Evolutionary conservation across 495 filamentous ascomycete genomes (phyloP).

Genomic region (Talaromyces liani): DNA sequence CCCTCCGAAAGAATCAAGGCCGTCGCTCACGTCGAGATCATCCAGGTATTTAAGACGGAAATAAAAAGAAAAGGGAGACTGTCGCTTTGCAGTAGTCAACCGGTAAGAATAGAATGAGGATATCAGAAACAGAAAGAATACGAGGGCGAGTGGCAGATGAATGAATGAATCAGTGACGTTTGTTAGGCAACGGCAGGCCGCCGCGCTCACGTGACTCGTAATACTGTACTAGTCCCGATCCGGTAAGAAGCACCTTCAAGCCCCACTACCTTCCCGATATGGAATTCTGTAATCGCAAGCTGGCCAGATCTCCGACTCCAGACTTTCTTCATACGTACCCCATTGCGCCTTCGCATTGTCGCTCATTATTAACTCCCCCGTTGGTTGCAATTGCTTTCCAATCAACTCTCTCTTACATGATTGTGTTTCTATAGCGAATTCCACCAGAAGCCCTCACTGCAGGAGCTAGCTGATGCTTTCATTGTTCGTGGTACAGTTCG

Average conservation of each 20-base stretch:
- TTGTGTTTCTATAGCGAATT: not conserved
- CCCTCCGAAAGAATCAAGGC: not conserved
- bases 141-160: not conserved
- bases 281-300: constrained; percentile 8
- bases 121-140: not conserved
- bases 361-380: not conserved
- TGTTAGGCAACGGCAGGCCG: constrained; percentile 1
- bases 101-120: not conserved
- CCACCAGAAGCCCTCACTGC: constrained; percentile 7
- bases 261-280: constrained; percentile 6
- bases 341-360: not conserved
- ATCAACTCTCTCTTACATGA: constrained; percentile 1
- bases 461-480: constrained; percentile 9
- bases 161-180: not conserved
- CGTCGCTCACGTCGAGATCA: not conserved
- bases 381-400: not conserved
- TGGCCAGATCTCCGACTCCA: constrained; percentile 9
- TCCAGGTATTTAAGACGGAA: not conserved
- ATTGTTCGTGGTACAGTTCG: not conserved
- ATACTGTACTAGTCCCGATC: not conserved
- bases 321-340: not conserved
- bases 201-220: not conserved
- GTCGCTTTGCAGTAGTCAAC: not conserved
- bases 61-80: not conserved
- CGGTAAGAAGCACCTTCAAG: not conserved